Evolutionary conservation across 768 basidiomycete species (phyloP), one percentile per base, ranked within the genome.

Genomic region (Amyloporia xantha): DNA sequence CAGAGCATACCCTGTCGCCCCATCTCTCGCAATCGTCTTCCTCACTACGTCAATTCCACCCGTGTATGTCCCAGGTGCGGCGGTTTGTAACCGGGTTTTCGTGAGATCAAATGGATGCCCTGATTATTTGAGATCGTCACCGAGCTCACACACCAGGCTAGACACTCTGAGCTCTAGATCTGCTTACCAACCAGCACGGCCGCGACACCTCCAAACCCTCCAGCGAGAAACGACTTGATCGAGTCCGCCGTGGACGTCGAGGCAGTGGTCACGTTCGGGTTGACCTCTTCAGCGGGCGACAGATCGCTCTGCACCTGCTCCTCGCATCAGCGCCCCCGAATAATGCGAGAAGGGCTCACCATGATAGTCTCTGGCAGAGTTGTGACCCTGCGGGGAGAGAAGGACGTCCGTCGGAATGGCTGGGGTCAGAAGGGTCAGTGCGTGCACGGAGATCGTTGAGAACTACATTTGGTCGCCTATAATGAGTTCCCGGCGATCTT

Each of bases 71-170:
- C 96, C 94, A 9, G 86, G 79, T 13, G 80, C 57, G 9, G 96
- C 95, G 4, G 96, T 98, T 68, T 99, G 96, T 52, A 99, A 67
- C 38, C 95, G 79, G n/a, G 90, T 92, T 71, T 94, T 94, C 50
- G 91, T 96, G 61, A 98, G 71, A 69, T 99, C 96, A 64, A 98
- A 99, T 7, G 96, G 96, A 62, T 99, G 96, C 1, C 96, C 95
- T 91, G 35, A 9, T 9, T 11, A 11, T 45, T 28, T 21, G 21
- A 4, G 5, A 19, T 27, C 28, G 13, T 17, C 23, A 24, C 17
- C 37, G 44, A 5, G 7, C 6, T 42, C 15, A 41, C 52, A 36
- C 30, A 26, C 11, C 0, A 41, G n/a, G n/a, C n/a, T 28, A 4
- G 21, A 7, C 19, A 19, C 10, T n/a, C n/a, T n/a, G n/a, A 15